Evolutionary conservation across 2,329 filamentous ascomycete species (phyloP).

Genomic region (Diplodia mutila): DNA sequence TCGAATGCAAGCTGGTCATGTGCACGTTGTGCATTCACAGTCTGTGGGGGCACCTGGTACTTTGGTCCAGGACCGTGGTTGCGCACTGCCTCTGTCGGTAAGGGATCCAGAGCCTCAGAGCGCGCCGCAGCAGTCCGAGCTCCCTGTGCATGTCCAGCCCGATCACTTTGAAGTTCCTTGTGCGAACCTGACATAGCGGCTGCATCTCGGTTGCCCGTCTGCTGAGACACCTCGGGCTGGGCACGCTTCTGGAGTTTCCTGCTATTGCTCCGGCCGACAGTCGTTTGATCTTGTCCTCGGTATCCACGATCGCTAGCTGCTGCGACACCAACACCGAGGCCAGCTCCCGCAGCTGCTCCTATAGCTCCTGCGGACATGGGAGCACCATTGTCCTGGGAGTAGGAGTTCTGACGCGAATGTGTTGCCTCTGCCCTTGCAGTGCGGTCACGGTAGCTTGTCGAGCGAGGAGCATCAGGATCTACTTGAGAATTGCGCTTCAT

Average conservation of each 20-base stretch:
- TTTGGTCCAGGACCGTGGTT: slow-evolving; percentile 33
- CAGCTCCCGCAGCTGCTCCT: slow-evolving; percentile 6
- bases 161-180: slow-evolving; percentile 45
- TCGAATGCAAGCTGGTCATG: slow-evolving; percentile 49
- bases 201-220: slow-evolving; percentile 4
- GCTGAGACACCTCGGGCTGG: slow-evolving; percentile 26
- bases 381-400: slow-evolving; percentile 5
- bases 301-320: slow-evolving; percentile 35
- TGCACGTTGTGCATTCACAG: slow-evolving; percentile 40
- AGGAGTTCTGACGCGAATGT: background rate
- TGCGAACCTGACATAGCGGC: slow-evolving; percentile 34
- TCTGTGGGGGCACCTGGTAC: slow-evolving; percentile 44
- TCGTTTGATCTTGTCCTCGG: slow-evolving; percentile 30
- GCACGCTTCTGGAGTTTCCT: slow-evolving; percentile 35
- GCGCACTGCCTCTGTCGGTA: slow-evolving; percentile 36
- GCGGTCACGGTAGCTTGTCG: slow-evolving; percentile 38
- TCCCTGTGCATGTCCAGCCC: slow-evolving; percentile 40
- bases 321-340: slow-evolving; percentile 39
- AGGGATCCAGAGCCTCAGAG: slow-evolving; percentile 42
- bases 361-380: background rate
- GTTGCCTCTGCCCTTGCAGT: slow-evolving; percentile 32
- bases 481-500: background rate
- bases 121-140: slow-evolving; percentile 39
- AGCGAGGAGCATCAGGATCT: slow-evolving; percentile 5
- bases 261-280: slow-evolving; percentile 43